These are phyloP conservation scores for Priceomyces castillae DNA, from an alignment of 805 yeast genomes.

Conservation along the genomic window DNA sequence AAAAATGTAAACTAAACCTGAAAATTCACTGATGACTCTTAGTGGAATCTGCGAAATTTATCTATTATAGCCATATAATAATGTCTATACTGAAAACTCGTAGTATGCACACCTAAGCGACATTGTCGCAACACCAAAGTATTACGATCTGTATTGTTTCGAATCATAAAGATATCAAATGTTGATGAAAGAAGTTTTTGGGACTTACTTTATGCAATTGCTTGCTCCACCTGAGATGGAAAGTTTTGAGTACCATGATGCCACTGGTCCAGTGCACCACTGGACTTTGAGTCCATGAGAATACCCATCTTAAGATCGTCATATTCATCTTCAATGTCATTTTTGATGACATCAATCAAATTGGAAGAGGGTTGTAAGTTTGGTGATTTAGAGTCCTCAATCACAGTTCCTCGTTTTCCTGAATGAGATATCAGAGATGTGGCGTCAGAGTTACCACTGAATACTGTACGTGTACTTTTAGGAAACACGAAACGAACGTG, in stretches of 20 bases:
- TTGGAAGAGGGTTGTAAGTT: neutral
- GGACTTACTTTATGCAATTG: too few relatives aligned
- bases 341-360: neutral
- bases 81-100: neutral
- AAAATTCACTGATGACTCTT: neutral
- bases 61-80: neutral
- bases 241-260: neutral
- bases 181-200: too few relatives aligned
- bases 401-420: neutral
- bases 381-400: neutral
- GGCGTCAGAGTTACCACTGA: neutral
- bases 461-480: neutral
- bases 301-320: neutral
- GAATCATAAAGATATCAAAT: too few relatives aligned
- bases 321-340: neutral
- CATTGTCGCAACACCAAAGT: too few relatives aligned
- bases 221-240: neutral
- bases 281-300: neutral
- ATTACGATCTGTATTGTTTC: too few relatives aligned
- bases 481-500: conserved; percentile 8
- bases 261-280: neutral
- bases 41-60: neutral
- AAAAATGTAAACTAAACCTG: neutral
- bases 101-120: neutral
- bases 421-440: neutral